phyloP scores from a whole-genome alignment of 2,329 filamentous ascomycete species.

The Apiospora saccharicola region DNA sequence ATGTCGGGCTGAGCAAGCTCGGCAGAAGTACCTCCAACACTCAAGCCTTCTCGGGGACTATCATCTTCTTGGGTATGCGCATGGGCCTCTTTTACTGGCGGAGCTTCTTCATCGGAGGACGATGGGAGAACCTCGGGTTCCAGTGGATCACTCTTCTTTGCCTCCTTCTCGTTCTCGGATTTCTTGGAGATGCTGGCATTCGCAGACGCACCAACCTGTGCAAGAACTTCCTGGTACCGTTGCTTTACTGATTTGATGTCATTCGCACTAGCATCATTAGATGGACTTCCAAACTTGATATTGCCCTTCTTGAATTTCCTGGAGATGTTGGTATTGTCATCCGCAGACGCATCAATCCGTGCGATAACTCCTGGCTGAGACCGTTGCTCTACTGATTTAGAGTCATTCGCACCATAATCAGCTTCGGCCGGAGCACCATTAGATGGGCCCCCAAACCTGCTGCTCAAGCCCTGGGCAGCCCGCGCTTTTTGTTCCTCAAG shows the following conservation, averaged over 20 bases:
- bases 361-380: no score
- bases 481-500: no score
- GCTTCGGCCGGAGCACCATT: no score
- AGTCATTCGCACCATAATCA: no score
- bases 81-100: background rate
- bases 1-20: background rate
- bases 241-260: background rate
- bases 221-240: background rate
- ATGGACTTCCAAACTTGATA: background rate
- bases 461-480: no score
- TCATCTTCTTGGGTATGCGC: background rate
- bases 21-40: background rate
- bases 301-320: no score
- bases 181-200: conserved; percentile 43
- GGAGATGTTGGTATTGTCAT: no score
- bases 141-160: conserved; percentile 32
- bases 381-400: no score
- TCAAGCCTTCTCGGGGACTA: background rate
- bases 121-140: conserved; percentile 20
- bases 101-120: background rate
- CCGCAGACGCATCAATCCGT: no score
- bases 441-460: no score
- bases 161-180: conserved; percentile 47
- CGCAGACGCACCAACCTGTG: background rate
- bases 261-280: background rate